Evolutionary conservation across 257 asterid genomes (phyloP), one percentile per base, ranked within the genome.

Genomic region (Capsicum chinense): DNA sequence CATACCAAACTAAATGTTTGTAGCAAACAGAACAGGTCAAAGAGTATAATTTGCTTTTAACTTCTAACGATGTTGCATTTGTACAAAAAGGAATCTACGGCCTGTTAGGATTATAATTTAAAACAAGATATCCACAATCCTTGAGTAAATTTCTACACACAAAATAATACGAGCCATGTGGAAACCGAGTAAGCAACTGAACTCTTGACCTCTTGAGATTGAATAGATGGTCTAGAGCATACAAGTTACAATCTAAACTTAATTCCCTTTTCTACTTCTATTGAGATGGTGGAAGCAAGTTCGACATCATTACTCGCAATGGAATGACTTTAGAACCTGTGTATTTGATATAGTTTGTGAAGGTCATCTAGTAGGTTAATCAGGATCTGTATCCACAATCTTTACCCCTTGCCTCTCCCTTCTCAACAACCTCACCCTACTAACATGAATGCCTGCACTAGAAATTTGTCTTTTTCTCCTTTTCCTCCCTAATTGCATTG

Each of bases 391-490:
- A 52, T 91, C 92, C 7, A 85, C 64, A 86, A 94, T 87, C 86
- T 87, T 93, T 86, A 79, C 91, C 60, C 98, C 97, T 62, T 89
- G 83, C 86, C 89, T 69, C 84, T 79, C 33, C 87, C 91, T 91
- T 90, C 99, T 91, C 89, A 92, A 88, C 56, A 89, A 82, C 79
- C 92, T 87, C 59, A 93, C 97, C 85, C 99, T 88, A 86, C 90
- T 90, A 42, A 88, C 87, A 42, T 86, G 93, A 84, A 87, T 81
- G 8, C 92, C 87, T 16, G 79, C 63, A 87, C 83, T 67, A 42
- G 88, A 91, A 6, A 85, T 69, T 83, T 83, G 89, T 33, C 84
- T 87, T 21, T 64, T 60, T 88, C 83, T 91, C 83, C 89, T 88
- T 86, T 92, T 90, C 87, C 84, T 90, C 79, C 91, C 76, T 52